These are phyloP conservation scores for Pisolithus sp. DNA, from an alignment of 768 basidiomycete species.

Conservation along the genomic window DNA sequence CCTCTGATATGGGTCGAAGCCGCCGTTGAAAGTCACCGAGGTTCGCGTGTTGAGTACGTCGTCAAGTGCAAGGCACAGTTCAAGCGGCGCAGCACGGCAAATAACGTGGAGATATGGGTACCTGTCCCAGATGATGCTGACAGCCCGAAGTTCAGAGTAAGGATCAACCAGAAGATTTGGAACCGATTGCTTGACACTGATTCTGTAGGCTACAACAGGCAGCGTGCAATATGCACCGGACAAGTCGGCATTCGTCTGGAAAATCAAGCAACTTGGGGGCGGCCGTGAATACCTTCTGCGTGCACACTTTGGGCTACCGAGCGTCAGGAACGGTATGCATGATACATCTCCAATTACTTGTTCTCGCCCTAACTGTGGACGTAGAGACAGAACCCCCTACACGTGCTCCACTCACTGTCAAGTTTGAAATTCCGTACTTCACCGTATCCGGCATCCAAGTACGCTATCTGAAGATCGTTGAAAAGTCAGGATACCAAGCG, in stretches of 20 bases:
- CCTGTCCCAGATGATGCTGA: slow-evolving; percentile 99
- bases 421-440: slow-evolving; percentile 98
- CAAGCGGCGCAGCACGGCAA: slow-evolving; percentile 92
- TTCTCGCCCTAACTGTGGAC: slow-evolving; percentile 30
- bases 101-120: slow-evolving; percentile 98
- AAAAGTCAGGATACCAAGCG: slow-evolving; percentile 97
- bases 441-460: slow-evolving; percentile 98
- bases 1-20: slow-evolving; percentile 95
- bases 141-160: slow-evolving; percentile 91
- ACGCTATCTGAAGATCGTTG: slow-evolving; percentile 95
- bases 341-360: neutral
- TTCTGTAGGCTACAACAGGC: slow-evolving; percentile 78
- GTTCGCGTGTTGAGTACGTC: slow-evolving; percentile 92
- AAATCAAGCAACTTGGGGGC: slow-evolving; percentile 96
- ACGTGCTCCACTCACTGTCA: slow-evolving; percentile 91
- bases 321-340: slow-evolving; percentile 76
- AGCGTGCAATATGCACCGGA: slow-evolving; percentile 96
- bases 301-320: slow-evolving; percentile 94
- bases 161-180: neutral
- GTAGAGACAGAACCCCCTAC: slow-evolving; percentile 61
- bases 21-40: slow-evolving; percentile 87
- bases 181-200: neutral
- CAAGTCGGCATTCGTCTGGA: slow-evolving; percentile 98
- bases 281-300: slow-evolving; percentile 97
- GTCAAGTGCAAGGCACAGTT: slow-evolving; percentile 97